Percentiles rank a stretch among this genome's conserved stretches.
Conservation (phyloP, 1,139 yeast genomes). For the Geotrichum reessii region DNA sequence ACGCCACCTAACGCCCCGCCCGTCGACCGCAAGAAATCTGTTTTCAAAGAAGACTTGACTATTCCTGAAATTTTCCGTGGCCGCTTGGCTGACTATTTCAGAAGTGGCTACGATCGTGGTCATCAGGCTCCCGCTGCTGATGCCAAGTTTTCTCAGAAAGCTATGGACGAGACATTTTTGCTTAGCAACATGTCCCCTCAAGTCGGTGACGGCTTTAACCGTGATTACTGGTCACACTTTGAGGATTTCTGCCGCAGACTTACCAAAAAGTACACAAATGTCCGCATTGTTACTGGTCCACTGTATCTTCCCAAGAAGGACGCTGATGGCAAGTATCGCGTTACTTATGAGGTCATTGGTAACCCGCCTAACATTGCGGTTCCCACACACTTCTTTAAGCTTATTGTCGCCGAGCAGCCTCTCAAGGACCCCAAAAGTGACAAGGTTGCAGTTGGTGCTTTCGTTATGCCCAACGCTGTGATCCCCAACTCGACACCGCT, state of each 20-base stretch:
- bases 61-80: constrained; percentile 76
- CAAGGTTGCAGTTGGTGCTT: constrained; percentile 75
- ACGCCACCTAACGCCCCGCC: constrained; percentile 33
- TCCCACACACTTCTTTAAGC: constrained; percentile 93
- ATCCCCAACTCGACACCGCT: constrained; percentile 69
- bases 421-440: constrained; percentile 37
- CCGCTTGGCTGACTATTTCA: constrained; percentile 73
- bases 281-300: constrained; percentile 90
- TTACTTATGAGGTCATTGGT: constrained; percentile 88
- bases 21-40: constrained; percentile 66
- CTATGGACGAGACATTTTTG: constrained; percentile 91
- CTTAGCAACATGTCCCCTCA: constrained; percentile 93
- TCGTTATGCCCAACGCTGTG: constrained; percentile 79
- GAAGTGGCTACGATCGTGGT: constrained; percentile 95
- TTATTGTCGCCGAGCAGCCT: constrained; percentile 73
- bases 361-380: constrained; percentile 96
- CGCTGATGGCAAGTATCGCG: constrained; percentile 76
- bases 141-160: constrained; percentile 80
- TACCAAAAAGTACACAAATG: constrained; percentile 61
- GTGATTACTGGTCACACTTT: constrained; percentile 96
- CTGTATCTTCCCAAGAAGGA: constrained; percentile 74
- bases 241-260: constrained; percentile 82
- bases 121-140: constrained; percentile 98
- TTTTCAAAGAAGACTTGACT: constrained; percentile 81
- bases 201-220: constrained; percentile 93